Base-by-base conservation (phyloP, 1,284 basidiomycete species). In the Vanrija sp. region DNA sequence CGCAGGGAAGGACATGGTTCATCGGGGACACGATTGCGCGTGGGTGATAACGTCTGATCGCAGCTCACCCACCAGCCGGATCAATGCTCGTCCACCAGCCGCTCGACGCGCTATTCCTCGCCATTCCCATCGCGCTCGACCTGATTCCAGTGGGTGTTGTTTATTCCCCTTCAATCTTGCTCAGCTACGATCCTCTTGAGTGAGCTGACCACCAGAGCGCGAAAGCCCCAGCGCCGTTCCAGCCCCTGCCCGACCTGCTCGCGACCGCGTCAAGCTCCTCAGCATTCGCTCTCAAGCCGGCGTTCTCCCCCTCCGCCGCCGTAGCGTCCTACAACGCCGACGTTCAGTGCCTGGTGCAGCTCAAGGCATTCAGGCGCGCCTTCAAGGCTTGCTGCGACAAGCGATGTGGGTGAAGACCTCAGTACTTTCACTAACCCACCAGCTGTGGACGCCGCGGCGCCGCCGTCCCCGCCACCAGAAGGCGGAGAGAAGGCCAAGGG, bases 31-130 rank as follows among this genome's bases (percentile, higher is more conserved):
- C 53, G 6, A 61, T 73, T 19, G 65, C 68, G 14, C 60, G 72
- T 72, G 38, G 16, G 67, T 56, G 31, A 5, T 5, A 12, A 6
- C 5, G 5, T 8, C 6, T 3, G n/a, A 5, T 1, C 15, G 16
- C 6, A 23, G 16, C 54, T 57, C 24, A 54, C 45, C 8, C 16
- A 4, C 0, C 52, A 74, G 71, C 62, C 16, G 72, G 71, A 1
- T 59, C 49, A 9, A 64, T 74, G 12, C 52, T 74, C 1, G 35
- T 74, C 3, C 71, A 74, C 48, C 57, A 64, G 36, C 64, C 68
- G 14, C 55, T 73, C 20, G 72, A 74, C 47, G 65, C 72, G 2
- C 49, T 73, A 14, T 74, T 69, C 52, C 61, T 74, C 23, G 65
- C 70, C 7, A 63, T 72, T 3, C 72, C 72, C 1, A 45, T 72